Conservation (phyloP, 1,284 basidiomycete species). For the Malassezia arunalokei region DNA sequence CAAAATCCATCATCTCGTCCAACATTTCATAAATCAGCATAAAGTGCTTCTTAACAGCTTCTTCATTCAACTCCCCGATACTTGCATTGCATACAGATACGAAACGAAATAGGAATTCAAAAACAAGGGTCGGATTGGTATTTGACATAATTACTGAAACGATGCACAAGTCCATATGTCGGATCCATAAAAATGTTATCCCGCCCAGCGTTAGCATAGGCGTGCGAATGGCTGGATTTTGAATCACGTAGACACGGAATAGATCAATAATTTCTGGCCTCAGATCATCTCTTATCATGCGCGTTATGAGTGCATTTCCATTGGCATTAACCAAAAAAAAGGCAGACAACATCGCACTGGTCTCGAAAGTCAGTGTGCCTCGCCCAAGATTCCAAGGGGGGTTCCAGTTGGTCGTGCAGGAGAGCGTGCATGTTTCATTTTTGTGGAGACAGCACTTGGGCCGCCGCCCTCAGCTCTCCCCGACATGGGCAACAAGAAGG, state of each 20-base stretch:
- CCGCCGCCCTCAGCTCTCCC: no score
- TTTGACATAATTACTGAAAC: conserved; percentile 95
- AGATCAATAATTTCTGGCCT: conserved; percentile 34
- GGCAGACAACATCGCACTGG: conserved; percentile 47
- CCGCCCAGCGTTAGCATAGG: conserved; percentile 96
- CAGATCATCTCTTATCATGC: conserved; percentile 38
- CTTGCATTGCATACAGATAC: conserved; percentile 84
- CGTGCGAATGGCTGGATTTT: conserved; percentile 86
- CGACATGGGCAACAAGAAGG: no score
- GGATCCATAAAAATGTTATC: conserved; percentile 92
- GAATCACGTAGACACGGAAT: conserved; percentile 71
- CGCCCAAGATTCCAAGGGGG: no score
- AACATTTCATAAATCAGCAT: conserved; percentile 40
- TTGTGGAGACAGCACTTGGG: no score
- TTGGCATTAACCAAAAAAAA: conserved; percentile 98
- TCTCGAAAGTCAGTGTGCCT: no score
- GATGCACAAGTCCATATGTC: conserved; percentile 85
- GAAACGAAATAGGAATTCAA: conserved; percentile 93
- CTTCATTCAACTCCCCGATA: conserved; percentile 96
- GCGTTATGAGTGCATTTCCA: conserved; percentile 57
- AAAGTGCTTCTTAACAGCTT: conserved; percentile 93
- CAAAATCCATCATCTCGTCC: conserved; percentile 82
- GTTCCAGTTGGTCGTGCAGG: no score
- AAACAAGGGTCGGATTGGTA: conserved; percentile 90
- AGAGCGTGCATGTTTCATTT: no score